phyloP scores from a whole-genome alignment of 2,329 filamentous ascomycete genomes.

The Endoconidiophora laricicola region DNA sequence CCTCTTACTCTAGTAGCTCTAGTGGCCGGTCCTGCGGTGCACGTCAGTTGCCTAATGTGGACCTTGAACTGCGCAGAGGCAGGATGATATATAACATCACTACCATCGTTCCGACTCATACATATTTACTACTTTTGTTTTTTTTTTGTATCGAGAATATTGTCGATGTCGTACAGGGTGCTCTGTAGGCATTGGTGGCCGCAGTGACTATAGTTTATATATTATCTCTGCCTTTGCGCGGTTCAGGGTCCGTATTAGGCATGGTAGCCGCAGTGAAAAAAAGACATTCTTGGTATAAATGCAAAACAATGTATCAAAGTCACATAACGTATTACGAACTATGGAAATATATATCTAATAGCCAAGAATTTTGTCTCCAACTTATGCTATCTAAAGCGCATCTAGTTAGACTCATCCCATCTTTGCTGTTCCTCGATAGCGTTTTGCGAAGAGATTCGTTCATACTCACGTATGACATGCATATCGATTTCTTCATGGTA shows the following conservation, averaged over 20 bases:
- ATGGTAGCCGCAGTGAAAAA: slow-evolving; percentile 44
- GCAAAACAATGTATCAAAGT: neutral
- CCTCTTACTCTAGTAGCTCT: no score
- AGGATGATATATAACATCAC: no score
- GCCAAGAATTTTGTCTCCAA: slow-evolving; percentile 9
- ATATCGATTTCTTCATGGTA: neutral
- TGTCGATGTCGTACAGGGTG: slow-evolving; percentile 66
- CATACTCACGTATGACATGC: neutral
- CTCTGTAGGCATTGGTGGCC: slow-evolving; percentile 71
- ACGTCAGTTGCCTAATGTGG: no score
- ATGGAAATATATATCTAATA: neutral
- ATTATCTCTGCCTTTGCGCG: no score
- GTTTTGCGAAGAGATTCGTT: neutral
- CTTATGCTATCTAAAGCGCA: neutral
- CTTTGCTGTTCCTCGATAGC: neutral
- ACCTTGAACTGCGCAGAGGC: no score
- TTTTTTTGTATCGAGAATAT: slow-evolving; percentile 87
- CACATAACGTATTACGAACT: no score
- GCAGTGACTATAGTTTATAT: no score
- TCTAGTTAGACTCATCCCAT: neutral
- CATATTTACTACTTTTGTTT: no score
- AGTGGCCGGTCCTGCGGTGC: no score
- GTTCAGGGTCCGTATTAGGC: no score
- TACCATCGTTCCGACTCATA: no score
- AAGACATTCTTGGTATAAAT: slow-evolving; percentile 14